phyloP scores from a whole-genome alignment of 257 asterid genomes.

The Petrea volubilis region DNA sequence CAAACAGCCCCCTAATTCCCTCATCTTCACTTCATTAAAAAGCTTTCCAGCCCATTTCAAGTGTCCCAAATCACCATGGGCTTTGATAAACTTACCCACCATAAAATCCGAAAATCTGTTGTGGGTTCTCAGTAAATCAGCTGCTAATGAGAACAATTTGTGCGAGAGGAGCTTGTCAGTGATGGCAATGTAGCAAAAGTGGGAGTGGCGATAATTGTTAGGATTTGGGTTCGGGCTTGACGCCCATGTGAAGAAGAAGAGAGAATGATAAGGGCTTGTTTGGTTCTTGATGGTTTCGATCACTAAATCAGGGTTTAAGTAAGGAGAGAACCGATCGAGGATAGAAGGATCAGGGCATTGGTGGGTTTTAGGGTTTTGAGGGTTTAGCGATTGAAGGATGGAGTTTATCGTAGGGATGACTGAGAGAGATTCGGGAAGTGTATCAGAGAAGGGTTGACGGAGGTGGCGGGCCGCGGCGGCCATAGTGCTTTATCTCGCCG shows the following conservation, averaged over 20 bases:
- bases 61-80: conserved; percentile 56
- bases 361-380: conserved; percentile 26
- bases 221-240: conserved; percentile 39
- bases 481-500: conserved; percentile 17
- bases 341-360: conserved; percentile 29
- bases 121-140: conserved; percentile 35
- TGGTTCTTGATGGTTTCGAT: conserved; percentile 31
- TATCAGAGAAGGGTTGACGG: background rate
- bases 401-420: conserved; percentile 31
- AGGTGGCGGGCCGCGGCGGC: conserved; percentile 22
- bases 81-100: conserved; percentile 54
- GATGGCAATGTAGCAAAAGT: conserved; percentile 47
- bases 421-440: conserved; percentile 6
- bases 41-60: conserved; percentile 38
- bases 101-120: conserved; percentile 40
- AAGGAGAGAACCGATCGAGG: conserved; percentile 45
- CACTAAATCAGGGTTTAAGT: conserved; percentile 36
- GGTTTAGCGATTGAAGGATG: conserved; percentile 37
- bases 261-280: conserved; percentile 43
- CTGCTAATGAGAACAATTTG: conserved; percentile 36
- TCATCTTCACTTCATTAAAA: conserved; percentile 30
- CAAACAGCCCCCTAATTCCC: conserved; percentile 39
- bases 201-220: conserved; percentile 34
- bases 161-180: conserved; percentile 45
- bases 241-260: conserved; percentile 58